These are phyloP conservation scores for Blastobotrys parvus DNA, from an alignment of 805 yeast species.

Conservation along the genomic window DNA sequence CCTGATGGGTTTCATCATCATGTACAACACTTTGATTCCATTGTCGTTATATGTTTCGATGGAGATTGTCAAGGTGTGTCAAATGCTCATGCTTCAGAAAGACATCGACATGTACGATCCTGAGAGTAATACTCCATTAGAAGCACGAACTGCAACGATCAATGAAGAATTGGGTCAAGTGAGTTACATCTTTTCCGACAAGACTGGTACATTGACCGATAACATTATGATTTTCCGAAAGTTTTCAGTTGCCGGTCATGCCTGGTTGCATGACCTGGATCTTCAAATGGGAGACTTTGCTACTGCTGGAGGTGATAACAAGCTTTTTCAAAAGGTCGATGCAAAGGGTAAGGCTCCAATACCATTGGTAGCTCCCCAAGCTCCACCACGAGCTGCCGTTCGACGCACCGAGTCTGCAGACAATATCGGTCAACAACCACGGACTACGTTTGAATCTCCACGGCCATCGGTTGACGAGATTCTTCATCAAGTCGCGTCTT, in stretches of 20 bases:
- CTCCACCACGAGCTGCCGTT: no score
- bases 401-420: constrained; percentile 1
- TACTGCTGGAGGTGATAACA: constrained; percentile 8
- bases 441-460: not conserved
- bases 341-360: not conserved
- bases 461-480: constrained; percentile 18
- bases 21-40: constrained; percentile 96
- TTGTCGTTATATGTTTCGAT: constrained; percentile 89
- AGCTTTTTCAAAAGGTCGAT: constrained; percentile 4
- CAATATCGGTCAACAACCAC: not conserved
- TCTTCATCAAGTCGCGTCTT: constrained; percentile 18
- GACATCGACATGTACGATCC: constrained; percentile 93
- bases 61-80: constrained; percentile 90
- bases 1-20: constrained; percentile 90
- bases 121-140: constrained; percentile 82
- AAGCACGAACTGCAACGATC: constrained; percentile 90
- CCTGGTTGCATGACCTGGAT: constrained; percentile 80
- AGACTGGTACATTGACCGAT: constrained; percentile 95
- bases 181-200: constrained; percentile 88
- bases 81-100: constrained; percentile 69
- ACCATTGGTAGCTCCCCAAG: no score
- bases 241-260: constrained; percentile 75
- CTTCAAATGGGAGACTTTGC: constrained; percentile 27
- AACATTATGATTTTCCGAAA: constrained; percentile 89
- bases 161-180: constrained; percentile 97